A percentile compares a stretch with the other conserved stretches of the same genome.
Evolutionary conservation across 2,329 filamentous ascomycete genomes (phyloP).

Genomic region (Clarireedia sp.): DNA sequence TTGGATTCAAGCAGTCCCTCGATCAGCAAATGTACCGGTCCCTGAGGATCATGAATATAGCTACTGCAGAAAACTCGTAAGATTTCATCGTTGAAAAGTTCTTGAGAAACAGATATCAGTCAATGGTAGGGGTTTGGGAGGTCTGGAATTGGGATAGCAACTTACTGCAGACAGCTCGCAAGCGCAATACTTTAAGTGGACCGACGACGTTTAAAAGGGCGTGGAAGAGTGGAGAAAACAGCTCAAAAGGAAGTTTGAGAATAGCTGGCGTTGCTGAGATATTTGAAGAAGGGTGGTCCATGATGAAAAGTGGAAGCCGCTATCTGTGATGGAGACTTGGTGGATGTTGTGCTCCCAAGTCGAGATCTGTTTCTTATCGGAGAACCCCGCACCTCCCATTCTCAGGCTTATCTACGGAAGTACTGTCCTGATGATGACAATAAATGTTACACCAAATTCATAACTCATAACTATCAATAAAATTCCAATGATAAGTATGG

Average conservation of each 20-base stretch:
- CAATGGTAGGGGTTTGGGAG: not conserved
- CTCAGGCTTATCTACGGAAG: too few species aligned
- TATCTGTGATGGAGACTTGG: too few species aligned
- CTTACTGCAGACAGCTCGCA: not conserved
- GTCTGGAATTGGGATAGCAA: not conserved
- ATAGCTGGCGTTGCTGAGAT: not conserved
- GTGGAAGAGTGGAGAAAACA: not conserved
- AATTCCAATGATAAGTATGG: too few species aligned
- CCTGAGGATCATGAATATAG: not conserved
- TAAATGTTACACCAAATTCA: too few species aligned
- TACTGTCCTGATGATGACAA: too few species aligned
- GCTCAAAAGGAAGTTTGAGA: not conserved
- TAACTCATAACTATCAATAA: too few species aligned
- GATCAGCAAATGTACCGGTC: not conserved
- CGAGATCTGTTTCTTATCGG: too few species aligned
- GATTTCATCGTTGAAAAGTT: not conserved
- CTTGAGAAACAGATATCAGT: not conserved
- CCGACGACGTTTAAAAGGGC: not conserved
- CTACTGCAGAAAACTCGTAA: not conserved
- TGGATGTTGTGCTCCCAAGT: too few species aligned
- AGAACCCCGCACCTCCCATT: too few species aligned
- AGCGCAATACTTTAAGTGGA: not conserved
- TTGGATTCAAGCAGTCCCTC: not conserved
- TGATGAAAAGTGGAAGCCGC: not conserved
- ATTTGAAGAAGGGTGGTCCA: not conserved